Evolutionary conservation across 75 land plant genomes (phyloP).

Genomic region (Pinus taeda): DNA sequence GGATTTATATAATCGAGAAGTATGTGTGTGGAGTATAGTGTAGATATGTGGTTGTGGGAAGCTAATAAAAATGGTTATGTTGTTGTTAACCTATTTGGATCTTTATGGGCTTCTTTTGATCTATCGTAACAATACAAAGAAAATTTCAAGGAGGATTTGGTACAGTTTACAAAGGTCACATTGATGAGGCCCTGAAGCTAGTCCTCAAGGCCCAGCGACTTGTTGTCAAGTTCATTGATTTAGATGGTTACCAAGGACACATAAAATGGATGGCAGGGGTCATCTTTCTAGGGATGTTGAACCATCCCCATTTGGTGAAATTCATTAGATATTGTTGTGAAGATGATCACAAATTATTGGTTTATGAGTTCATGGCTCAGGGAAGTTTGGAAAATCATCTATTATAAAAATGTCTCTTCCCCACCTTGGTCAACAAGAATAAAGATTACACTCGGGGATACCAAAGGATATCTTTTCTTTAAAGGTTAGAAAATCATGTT

Average conservation of each 20-base stretch:
- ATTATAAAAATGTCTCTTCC: neutral
- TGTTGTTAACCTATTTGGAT: no score
- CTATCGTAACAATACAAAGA: no score
- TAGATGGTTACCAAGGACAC: constrained; percentile 58
- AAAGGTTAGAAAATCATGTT: no score
- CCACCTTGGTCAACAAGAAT: no score
- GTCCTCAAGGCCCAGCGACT: constrained; percentile 45
- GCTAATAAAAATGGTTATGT: no score
- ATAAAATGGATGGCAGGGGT: constrained; percentile 57
- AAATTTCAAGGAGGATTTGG: constrained; percentile 74
- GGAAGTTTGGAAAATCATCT: constrained; percentile 15
- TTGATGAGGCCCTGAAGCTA: constrained; percentile 48
- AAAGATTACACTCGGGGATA: no score
- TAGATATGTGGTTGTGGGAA: no score
- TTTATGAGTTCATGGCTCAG: constrained; percentile 9
- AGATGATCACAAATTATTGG: constrained; percentile 10
- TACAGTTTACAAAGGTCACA: constrained; percentile 54
- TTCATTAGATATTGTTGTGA: constrained; percentile 8
- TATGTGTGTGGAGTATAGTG: no score
- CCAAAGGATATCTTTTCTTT: no score
- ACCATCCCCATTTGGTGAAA: constrained; percentile 13
- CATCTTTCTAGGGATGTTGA: constrained; percentile 7
- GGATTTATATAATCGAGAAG: no score
- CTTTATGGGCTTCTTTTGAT: no score
- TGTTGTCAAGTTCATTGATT: constrained; percentile 56